Percentiles rank a stretch among this genome's conserved stretches.
phyloP scores from a whole-genome alignment of 208 protist genomes.

The Herpetomonas muscarum region DNA sequence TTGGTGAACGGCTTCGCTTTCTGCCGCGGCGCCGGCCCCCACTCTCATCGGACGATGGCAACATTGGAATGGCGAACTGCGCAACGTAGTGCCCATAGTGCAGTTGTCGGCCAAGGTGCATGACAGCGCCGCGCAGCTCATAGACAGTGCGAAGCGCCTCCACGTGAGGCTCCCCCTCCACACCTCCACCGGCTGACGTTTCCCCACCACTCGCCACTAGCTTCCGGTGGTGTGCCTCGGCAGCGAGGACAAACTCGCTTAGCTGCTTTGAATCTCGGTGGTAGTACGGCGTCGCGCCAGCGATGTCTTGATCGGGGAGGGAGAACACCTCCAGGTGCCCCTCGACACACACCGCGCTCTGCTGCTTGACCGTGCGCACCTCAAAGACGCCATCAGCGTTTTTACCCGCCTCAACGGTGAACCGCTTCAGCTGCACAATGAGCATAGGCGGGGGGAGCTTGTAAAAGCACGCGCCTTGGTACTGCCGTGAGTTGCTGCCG shows the following conservation, averaged over 20 bases:
- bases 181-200: not conserved
- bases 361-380: conserved; percentile 30
- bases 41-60: not conserved
- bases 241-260: not conserved
- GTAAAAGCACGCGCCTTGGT: conserved; percentile 67
- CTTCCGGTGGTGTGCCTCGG: not conserved
- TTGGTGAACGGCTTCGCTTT: too few relatives aligned
- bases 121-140: conserved; percentile 34
- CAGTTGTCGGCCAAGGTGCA: conserved; percentile 45
- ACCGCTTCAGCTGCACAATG: conserved; percentile 74
- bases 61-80: conserved; percentile 33
- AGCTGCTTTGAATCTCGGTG: conserved; percentile 14
- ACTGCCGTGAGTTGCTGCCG: conserved; percentile 22
- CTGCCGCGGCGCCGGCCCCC: too few relatives aligned
- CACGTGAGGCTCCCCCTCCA: conserved; percentile 7
- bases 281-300: not conserved
- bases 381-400: conserved; percentile 1
- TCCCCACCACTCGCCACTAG: not conserved
- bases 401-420: conserved; percentile 18
- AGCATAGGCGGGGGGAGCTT: conserved; percentile 45
- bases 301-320: conserved; percentile 16
- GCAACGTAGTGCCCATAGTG: conserved; percentile 67
- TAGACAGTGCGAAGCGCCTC: conserved; percentile 32
- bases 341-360: conserved; percentile 22
- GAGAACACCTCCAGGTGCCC: conserved; percentile 22